Base-by-base conservation (phyloP, 345 rosid genomes). In the Xanthoceras sorbifolium region DNA sequence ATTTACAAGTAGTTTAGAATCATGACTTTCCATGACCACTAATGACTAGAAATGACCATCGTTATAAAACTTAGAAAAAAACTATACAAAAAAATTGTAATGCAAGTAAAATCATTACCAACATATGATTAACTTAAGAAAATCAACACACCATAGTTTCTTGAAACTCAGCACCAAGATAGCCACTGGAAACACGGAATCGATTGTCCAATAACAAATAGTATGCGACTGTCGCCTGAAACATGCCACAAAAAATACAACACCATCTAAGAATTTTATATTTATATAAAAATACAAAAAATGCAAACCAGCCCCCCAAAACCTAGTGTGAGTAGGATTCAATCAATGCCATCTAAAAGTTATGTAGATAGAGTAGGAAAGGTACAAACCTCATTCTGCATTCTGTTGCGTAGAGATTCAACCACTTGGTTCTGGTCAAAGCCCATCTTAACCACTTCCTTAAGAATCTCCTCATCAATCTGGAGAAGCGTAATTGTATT, bases 151-250 rank as follows among this genome's bases (percentile, higher is more conserved):
- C 99, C 91, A 80, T 81, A 60, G 87, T 82, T 81, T 86, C 93
- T 82, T 91, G 90, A 82, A 89, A 88, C 86, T 92, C 92, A 64
- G 95, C 91, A 84, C 89, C 92, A 61, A 88, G 92, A 85, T 90
- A 86, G 73, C 91, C 92, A 81, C 91, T 91, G 77, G 92, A 87
- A 79, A 87, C 92, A 46, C 92, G 89, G 77, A 86, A 89, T 36
- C 93, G 83, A 59, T 92, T 94, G 86, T 93, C 97, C 86, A 93
- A 74, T 68, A 91, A 84, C 79, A 96, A 73, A 85, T 94, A 94
- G 84, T 96, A 96, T 11, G 99, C 89, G 69, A 96, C 97, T 79
- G 98, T 96, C 71, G 86, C 99, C 99, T 96, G 93, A 77, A 82
- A 89, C 70, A 81, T 72, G 42, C 14, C 9, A 9, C 61, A 76